Percentiles rank a stretch among this genome's conserved stretches.
These are phyloP conservation scores for Diplotaxis tenuifolia DNA, from an alignment of 345 rosid genomes.

Conservation along the genomic window DNA sequence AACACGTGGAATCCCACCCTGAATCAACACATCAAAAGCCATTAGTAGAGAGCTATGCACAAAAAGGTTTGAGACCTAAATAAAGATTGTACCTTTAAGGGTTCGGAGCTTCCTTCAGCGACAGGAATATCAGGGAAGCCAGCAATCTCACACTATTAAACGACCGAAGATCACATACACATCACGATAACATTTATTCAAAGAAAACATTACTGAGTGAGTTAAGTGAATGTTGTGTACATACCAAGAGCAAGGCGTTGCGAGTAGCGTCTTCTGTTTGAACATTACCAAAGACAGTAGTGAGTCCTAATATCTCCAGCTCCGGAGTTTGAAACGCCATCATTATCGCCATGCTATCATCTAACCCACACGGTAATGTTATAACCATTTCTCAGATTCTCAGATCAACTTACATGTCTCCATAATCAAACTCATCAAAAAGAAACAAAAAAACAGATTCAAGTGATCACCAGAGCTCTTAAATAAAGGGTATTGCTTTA, in stretches of 20 bases:
- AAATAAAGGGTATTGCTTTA: not conserved
- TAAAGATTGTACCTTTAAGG: slow-evolving; percentile 60
- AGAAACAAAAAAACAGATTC: slow-evolving; percentile 5
- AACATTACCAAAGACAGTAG: slow-evolving; percentile 87
- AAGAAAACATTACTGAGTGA: not conserved
- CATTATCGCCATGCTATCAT: slow-evolving; percentile 90
- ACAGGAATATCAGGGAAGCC: slow-evolving; percentile 82
- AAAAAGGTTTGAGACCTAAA: not conserved
- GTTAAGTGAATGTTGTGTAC: slow-evolving; percentile 7
- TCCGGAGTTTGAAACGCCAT: slow-evolving; percentile 91
- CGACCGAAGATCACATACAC: slow-evolving; percentile 50
- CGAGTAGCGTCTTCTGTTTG: slow-evolving; percentile 67
- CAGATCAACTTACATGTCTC: not conserved
- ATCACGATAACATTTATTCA: slow-evolving; percentile 15
- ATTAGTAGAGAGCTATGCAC: not conserved
- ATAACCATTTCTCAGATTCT: slow-evolving; percentile 6
- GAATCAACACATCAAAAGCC: slow-evolving; percentile 4
- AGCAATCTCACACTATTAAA: slow-evolving; percentile 92
- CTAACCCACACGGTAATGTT: slow-evolving; percentile 35
- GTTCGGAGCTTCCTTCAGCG: slow-evolving; percentile 77
- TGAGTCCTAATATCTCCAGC: slow-evolving; percentile 78
- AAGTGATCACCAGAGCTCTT: not conserved
- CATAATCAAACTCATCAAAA: not conserved
- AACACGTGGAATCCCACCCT: slow-evolving; percentile 77
- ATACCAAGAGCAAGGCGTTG: slow-evolving; percentile 87